Evolutionary conservation across 495 filamentous ascomycete genomes (phyloP).

Genomic region (Xylaria acuta): DNA sequence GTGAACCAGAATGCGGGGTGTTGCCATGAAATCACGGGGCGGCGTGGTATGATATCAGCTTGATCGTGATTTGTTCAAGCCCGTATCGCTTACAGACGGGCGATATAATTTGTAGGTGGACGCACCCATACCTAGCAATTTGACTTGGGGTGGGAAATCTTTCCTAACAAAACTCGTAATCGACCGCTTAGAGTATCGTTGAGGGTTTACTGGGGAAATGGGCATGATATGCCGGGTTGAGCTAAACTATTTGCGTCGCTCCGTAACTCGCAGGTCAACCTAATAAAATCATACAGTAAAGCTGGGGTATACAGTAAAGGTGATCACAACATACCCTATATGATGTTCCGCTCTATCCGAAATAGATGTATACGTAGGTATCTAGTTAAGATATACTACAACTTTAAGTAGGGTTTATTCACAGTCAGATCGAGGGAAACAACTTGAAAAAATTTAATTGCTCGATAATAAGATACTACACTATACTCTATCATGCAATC

Average conservation of each 20-base stretch:
- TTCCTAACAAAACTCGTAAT: not conserved
- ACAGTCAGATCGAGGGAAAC: not conserved
- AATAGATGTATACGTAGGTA: too few relatives aligned
- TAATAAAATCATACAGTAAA: not conserved
- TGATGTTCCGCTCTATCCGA: too few relatives aligned
- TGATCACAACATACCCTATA: not conserved
- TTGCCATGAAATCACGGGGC: not conserved
- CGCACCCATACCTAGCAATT: not conserved
- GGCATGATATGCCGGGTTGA: not conserved
- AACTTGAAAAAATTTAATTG: constrained; percentile 4
- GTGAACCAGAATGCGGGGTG: constrained; percentile 4
- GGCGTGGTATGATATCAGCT: not conserved
- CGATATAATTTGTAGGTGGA: not conserved
- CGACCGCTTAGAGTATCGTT: too few relatives aligned
- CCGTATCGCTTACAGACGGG: not conserved
- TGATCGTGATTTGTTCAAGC: not conserved
- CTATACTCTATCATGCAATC: not conserved
- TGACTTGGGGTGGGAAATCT: too few relatives aligned
- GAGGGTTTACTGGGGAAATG: not conserved
- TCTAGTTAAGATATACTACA: not conserved
- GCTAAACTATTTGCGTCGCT: not conserved
- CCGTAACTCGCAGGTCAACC: not conserved
- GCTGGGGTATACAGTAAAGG: not conserved
- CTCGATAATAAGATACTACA: constrained; percentile 8
- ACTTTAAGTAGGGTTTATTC: not conserved